Evolutionary conservation across 805 yeast genomes (phyloP).

Genomic region (Ogataea allantospora): DNA sequence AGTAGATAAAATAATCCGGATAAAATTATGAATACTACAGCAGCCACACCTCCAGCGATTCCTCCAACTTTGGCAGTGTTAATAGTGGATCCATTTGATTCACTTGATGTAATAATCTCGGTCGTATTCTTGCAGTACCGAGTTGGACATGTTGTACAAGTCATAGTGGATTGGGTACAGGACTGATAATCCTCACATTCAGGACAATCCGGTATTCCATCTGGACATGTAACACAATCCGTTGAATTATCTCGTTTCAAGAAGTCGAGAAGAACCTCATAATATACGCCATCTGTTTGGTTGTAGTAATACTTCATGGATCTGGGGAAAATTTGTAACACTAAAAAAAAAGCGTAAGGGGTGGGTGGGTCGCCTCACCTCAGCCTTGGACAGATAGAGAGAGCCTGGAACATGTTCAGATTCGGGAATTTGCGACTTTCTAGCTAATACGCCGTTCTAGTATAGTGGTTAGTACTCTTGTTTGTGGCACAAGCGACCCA

Average conservation of each 20-base stretch:
- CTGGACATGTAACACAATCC: constrained; percentile 32
- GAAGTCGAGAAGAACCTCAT: constrained; percentile 7
- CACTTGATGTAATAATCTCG: constrained; percentile 8
- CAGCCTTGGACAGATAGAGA: no score
- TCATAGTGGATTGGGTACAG: constrained; percentile 54
- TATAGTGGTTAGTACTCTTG: constrained; percentile 32
- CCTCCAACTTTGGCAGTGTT: constrained; percentile 46
- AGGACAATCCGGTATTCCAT: constrained; percentile 47
- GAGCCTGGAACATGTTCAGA: no score
- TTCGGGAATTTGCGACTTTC: background rate
- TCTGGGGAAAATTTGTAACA: background rate
- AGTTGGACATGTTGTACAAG: constrained; percentile 57
- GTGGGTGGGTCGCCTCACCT: no score
- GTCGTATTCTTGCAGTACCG: constrained; percentile 45
- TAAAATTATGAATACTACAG: constrained; percentile 46
- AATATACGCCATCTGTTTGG: constrained; percentile 9
- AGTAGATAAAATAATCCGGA: constrained; percentile 39
- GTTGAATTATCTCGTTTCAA: constrained; percentile 7
- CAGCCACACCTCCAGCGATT: constrained; percentile 71
- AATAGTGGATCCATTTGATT: constrained; percentile 1
- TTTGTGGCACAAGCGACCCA: constrained; percentile 32
- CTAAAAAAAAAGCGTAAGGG: background rate
- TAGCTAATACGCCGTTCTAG: constrained; percentile 25
- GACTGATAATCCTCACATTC: constrained; percentile 48
- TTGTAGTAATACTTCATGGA: constrained; percentile 8